Base-by-base conservation (phyloP, 257 asterid species). In the Cruciata laevipes region DNA sequence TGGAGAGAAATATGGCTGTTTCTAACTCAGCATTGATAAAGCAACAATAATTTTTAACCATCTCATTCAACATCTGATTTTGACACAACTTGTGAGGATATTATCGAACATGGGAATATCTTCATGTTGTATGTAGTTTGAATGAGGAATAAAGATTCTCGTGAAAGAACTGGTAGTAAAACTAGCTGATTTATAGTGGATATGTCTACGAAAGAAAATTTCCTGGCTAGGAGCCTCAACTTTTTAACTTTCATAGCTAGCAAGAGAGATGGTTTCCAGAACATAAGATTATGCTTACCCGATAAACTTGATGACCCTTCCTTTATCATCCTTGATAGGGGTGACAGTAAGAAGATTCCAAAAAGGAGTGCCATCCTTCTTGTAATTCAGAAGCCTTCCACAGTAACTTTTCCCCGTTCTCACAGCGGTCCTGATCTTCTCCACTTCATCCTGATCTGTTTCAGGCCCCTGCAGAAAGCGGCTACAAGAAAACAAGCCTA, bases 401-500 rank as follows among this genome's bases (percentile, higher is more conserved):
- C 99, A 94, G 67, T 88, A 94, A 85, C 96, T 88, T 30, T 72
- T 75, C 51, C 99, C 99, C 4, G 86, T 75, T 82, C 47, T 84
- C 49, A 83, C 74, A 6, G 99, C 95, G 7, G 51, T 72, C 65
- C 97, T 71, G 58, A 94, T 87, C 77, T 87, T 94, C 8, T 58
- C 95, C 17, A 94, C 97, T 83, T 94, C 99, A 2, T 81, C 74
- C 83, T 65, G 84, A 77, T 94, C 97, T 23, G 99, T 94, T 14
- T 85, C 97, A 5, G 87, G 85, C 55, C 99, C 99, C 85, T 94
- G 99, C 74, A 94, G 76, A 83, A 94, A 94, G 56, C 99, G 99
- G 80, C 99, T 94, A 85, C 79, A 83, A 77, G 75, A 73, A 42
- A 80, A 82, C 57, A 79, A 84, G 67, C 66, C 13, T 72, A 47